phyloP scores from a whole-genome alignment of 2,329 filamentous ascomycete species.

The Colletotrichum cordylinicola region DNA sequence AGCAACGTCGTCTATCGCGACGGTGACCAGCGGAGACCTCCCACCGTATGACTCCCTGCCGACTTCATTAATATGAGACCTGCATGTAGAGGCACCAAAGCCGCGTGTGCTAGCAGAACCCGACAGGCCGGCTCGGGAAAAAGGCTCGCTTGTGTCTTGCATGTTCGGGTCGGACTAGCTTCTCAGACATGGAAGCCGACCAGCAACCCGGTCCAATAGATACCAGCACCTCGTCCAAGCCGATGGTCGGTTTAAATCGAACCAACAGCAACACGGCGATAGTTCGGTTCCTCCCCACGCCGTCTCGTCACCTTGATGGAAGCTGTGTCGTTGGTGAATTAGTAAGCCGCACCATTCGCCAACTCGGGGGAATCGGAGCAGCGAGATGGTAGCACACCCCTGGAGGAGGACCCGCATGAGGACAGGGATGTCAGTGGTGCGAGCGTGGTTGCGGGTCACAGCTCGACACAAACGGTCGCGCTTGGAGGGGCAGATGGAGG shows the following conservation, averaged over 20 bases:
- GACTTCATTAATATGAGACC: not conserved
- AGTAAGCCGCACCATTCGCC: slow-evolving; percentile 10
- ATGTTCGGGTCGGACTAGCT: not conserved
- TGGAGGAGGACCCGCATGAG: not conserved
- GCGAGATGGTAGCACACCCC: slow-evolving; percentile 2
- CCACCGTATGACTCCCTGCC: not conserved
- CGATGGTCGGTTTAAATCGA: not conserved
- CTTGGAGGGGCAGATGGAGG: slow-evolving; percentile 17
- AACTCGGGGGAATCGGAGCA: slow-evolving; percentile 18
- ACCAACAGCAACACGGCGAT: not conserved
- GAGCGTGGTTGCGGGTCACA: not conserved
- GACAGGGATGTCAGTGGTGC: slow-evolving; percentile 4
- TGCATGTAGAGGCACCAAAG: not conserved
- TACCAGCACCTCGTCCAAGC: not conserved
- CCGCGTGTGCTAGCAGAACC: not conserved
- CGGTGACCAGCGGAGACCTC: not conserved
- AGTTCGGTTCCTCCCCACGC: not conserved
- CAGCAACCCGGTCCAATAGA: not conserved
- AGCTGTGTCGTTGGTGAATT: slow-evolving; percentile 14
- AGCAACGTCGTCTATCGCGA: not conserved
- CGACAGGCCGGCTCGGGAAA: not conserved
- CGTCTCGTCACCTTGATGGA: slow-evolving; percentile 6
- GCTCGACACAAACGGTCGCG: not conserved
- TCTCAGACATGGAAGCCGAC: not conserved
- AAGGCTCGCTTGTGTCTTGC: not conserved